Base-by-base conservation (phyloP, 2,329 filamentous ascomycete species). In the Cercospora citrullina region DNA sequence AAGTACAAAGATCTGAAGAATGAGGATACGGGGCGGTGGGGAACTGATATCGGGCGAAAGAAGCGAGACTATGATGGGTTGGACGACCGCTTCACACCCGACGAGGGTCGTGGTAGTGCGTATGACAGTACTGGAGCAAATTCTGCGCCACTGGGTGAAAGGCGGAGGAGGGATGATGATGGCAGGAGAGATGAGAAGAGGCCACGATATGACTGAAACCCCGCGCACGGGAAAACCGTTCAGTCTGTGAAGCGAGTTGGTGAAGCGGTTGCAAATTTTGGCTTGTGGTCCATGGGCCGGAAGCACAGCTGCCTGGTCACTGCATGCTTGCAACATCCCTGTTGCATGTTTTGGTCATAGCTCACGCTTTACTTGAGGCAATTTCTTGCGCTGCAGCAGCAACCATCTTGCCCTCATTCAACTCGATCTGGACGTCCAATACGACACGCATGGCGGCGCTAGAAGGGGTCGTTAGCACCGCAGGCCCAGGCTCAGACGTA, bases 1-100 rank as follows among this genome's bases (percentile, higher is more conserved):
- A 92, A 91, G 79, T 98, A 98, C 81, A 91, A 87, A 74, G 95
- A 99, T 79, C 85, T 99, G 76, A 90, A 89, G 78, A 87, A 84
- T 14, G 94, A 99, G 81, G 95, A 99, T 80, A 99, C 95, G 0
- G 95, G 95, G 0, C 84, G 86, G 31, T 97, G 94, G 90, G 94
- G 90, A 4, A 85, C 89, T 9, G 75, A 74, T 21, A 59, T 85
- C 86, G 71, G 86, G 86, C 28, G 87, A 88, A 70, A 83, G 78
- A 80, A 72, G 79, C 76, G 73, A 79, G 73, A 68, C 78, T 79
- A 72, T 71, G 79, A 79, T 63, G 84, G 82, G 12, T 80, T 84
- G 8, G 90, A 92, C 75, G 90, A 91, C 65, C 79, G 90, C 67
- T 93, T 91, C 75, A 84, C 84, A 74, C 86, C 89, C 2, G 91